Percentiles rank a stretch among this genome's conserved stretches.
Evolutionary conservation across 192 early-diverging fungal species (phyloP).

Genomic region (Diversispora epigaea): DNA sequence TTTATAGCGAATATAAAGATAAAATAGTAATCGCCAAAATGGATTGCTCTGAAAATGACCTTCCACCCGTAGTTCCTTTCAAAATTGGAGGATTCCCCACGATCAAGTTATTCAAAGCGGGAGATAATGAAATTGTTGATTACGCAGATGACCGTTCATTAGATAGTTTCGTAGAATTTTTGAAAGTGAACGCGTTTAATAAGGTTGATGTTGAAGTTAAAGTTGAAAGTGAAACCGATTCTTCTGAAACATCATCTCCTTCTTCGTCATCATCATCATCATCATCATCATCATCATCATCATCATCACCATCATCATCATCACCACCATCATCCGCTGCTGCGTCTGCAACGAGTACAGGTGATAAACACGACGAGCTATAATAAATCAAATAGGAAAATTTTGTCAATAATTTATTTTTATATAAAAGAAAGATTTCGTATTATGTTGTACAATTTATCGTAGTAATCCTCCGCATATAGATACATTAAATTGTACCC

Average conservation of each 20-base stretch:
- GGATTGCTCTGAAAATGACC: slow-evolving; percentile 93
- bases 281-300: too few species aligned
- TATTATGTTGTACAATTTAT: not conserved
- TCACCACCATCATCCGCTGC: not conserved
- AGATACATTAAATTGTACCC: too few species aligned
- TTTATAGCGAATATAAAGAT: slow-evolving; percentile 40
- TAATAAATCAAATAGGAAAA: not conserved
- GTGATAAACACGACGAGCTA: not conserved
- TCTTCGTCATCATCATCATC: too few species aligned
- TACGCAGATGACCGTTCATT: slow-evolving; percentile 83
- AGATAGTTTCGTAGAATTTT: slow-evolving; percentile 75
- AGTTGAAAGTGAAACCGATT: slow-evolving; percentile 23
- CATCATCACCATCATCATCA: not conserved
- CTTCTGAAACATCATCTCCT: too few species aligned
- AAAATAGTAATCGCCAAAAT: slow-evolving; percentile 80
- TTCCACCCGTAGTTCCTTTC: slow-evolving; percentile 69
- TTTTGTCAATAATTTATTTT: not conserved
- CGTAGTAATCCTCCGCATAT: not conserved
- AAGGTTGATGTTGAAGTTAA: slow-evolving; percentile 46
- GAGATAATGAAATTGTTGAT: slow-evolving; percentile 71
- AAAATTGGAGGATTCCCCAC: slow-evolving; percentile 92
- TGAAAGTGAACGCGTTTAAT: slow-evolving; percentile 70
- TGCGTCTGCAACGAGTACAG: not conserved
- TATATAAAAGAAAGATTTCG: too few species aligned
- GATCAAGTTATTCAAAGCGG: slow-evolving; percentile 86